A percentile compares a stretch with the other conserved stretches of the same genome.
Evolutionary conservation across 441 rosid species (phyloP).

Genomic region (Gossypium schwendimanii): DNA sequence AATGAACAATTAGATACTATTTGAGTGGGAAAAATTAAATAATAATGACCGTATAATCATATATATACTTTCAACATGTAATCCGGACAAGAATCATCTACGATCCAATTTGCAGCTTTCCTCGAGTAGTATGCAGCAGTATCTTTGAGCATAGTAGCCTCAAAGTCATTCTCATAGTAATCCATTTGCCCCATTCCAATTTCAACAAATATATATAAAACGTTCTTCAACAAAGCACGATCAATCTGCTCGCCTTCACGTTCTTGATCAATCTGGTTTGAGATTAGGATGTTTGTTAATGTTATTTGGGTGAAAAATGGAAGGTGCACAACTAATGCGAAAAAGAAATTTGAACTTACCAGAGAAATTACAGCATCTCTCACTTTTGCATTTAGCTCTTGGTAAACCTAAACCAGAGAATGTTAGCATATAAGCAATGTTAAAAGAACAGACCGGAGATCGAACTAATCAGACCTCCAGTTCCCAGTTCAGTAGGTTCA

Average conservation of each 20-base stretch:
- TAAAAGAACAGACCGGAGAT: too few relatives aligned
- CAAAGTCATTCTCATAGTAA: conserved; percentile 35
- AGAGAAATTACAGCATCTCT: conserved; percentile 39
- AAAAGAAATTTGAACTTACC: conserved; percentile 19
- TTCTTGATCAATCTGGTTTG: conserved; percentile 37
- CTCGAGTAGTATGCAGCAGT: conserved; percentile 39
- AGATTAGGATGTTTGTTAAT: not conserved
- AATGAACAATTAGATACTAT: conserved; percentile 7
- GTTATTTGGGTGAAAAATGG: not conserved
- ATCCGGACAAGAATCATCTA: conserved; percentile 40
- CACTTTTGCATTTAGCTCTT: conserved; percentile 24
- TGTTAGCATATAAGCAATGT: not conserved
- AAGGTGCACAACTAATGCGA: not conserved
- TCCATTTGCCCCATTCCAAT: conserved; percentile 17
- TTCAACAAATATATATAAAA: conserved; percentile 33
- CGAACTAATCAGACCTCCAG: too few relatives aligned
- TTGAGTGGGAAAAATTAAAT: not conserved
- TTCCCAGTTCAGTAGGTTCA: too few relatives aligned
- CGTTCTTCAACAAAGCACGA: conserved; percentile 39
- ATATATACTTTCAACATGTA: conserved; percentile 33
- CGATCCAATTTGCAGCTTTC: conserved; percentile 42
- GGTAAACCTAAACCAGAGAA: conserved; percentile 29
- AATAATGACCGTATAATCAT: not conserved
- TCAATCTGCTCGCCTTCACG: conserved; percentile 46
- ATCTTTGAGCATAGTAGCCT: conserved; percentile 34